These are phyloP conservation scores for Medicago truncatula DNA, from an alignment of 306 rosid species.

Conservation along the genomic window MtrunA17r5.0-ANR NC_053048.1:39345501-39346000, in stretches of 20 bases:
- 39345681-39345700: constrained; percentile 26
- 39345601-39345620: constrained; percentile 23
- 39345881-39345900: too few species aligned
- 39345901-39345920: neutral
- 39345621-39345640: neutral
- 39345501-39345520: constrained; percentile 18
- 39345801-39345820: constrained; percentile 16
- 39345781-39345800: constrained; percentile 17
- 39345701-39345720: constrained; percentile 5
- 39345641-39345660: constrained; percentile 12
- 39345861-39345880: too few species aligned
- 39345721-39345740: constrained; percentile 15
- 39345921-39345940: constrained; percentile 5
- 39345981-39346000: constrained; percentile 18
- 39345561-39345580: constrained; percentile 35
- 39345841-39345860: constrained; percentile 10
- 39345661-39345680: constrained; percentile 19
- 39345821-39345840: constrained; percentile 27
- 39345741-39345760: constrained; percentile 24
- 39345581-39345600: neutral
- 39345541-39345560: neutral
- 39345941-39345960: neutral
- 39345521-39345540: constrained; percentile 29
- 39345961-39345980: constrained; percentile 19
- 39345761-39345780: constrained; percentile 34